Base-by-base conservation (phyloP, 202 grass and related monocot species). In the Alloteropsis angusta region DNA sequence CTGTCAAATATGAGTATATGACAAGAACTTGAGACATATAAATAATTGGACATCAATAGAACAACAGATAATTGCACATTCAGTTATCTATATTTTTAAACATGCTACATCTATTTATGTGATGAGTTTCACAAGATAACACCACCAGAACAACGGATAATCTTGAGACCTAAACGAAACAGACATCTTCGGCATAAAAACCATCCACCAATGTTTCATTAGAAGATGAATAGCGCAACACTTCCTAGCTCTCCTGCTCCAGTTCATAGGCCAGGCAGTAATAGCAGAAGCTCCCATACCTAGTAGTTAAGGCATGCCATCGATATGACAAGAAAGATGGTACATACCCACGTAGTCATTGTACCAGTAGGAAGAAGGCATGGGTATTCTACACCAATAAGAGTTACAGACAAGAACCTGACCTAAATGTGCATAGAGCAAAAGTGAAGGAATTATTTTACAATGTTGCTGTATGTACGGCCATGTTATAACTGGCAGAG, bases 1-100 rank as follows among this genome's bases (percentile, higher is more conserved):
- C 95, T 97, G 82, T 88, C 59, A 54, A 76, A 76, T 76, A 81
- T 84, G 48, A 85, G 47, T 73, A 76, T 76, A 81, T 84, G 48
- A 85, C 25, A 66, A 71, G 1, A 74, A 85, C 6, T 71, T 68
- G 5, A 36, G 35, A 4, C 35, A 36, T 30, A 30, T 30, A 1
- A 30, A 30, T 30, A 30, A 30, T 30, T 30, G 28, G 28, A 30
- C 28, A 30, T 30, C 28, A 30, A 1, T 30, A 30, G 28, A 30
- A 30, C 28, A 30, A 30, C 28, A 3, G 28, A 30, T 30, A 30
- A 30, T 30, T 30, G 28, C 63, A 55, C 6, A 7, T 5, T 30
- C 46, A 80, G 52, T 25, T 61, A 69, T 44, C 15, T 75, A 34
- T 54, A 50, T 54, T 77, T 11, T 79, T 56, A 76, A 83, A 71